Evolutionary conservation across 2,329 filamentous ascomycete genomes (phyloP).

Genomic region (Aspergillus sp.): DNA sequence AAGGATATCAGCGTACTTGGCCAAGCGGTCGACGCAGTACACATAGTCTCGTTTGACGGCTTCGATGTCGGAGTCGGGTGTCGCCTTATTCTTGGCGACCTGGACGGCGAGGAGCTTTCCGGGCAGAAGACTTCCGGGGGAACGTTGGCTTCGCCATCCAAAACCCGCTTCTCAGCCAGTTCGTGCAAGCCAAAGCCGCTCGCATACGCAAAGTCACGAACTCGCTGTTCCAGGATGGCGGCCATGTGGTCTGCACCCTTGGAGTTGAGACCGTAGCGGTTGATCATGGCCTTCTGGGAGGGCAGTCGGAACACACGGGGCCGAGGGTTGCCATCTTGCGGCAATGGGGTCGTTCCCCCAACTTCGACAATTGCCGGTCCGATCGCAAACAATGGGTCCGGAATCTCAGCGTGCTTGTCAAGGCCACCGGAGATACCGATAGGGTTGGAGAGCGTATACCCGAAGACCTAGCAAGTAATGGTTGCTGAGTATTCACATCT

Average conservation of each 20-base stretch:
- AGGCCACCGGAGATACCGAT: conserved; percentile 93
- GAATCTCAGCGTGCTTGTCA: conserved; percentile 89
- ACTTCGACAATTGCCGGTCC: conserved; percentile 88
- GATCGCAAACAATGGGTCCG: conserved; percentile 75
- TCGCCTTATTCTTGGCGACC: conserved; percentile 94
- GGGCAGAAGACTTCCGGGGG: conserved; percentile 71
- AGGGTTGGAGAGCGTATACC: conserved; percentile 72
- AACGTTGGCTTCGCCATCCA: conserved; percentile 71
- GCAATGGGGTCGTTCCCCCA: conserved; percentile 80
- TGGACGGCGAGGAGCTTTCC: conserved; percentile 84
- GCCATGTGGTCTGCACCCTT: conserved; percentile 85
- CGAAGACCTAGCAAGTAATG: conserved; percentile 58
- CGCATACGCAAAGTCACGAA: conserved; percentile 69
- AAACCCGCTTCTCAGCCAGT: conserved; percentile 63
- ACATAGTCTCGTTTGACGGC: conserved; percentile 78
- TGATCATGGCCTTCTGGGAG: conserved; percentile 81
- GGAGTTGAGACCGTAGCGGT: conserved; percentile 93
- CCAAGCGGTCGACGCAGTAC: conserved; percentile 79
- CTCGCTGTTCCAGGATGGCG: conserved; percentile 67
- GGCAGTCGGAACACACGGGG: conserved; percentile 85
- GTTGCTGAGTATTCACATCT: conserved; percentile 1
- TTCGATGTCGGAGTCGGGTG: conserved; percentile 75
- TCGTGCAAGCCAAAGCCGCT: conserved; percentile 62
- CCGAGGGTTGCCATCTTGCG: conserved; percentile 81
- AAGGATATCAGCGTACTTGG: conserved; percentile 87